phyloP scores from a whole-genome alignment of 495 filamentous ascomycete species.

The Melanomma pulvis-pyrius region DNA sequence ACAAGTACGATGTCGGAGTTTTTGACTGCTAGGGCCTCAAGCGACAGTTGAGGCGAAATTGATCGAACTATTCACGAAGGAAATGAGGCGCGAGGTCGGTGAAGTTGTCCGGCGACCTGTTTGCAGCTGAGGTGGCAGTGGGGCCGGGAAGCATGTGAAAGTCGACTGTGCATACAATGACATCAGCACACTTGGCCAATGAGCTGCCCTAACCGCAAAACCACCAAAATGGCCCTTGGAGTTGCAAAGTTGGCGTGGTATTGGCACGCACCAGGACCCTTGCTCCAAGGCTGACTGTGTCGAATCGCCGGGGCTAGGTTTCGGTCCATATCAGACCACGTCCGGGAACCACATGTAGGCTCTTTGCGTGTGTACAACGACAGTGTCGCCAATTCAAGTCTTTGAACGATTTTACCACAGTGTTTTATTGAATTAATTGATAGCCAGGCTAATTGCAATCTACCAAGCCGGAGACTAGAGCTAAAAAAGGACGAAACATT shows the following conservation, averaged over 20 bases:
- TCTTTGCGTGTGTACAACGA: no score
- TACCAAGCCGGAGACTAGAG: neutral
- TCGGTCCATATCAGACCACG: neutral
- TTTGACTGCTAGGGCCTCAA: neutral
- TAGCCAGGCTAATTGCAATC: neutral
- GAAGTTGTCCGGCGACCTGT: neutral
- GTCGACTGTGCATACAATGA: slow-evolving; percentile 10
- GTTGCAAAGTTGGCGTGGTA: neutral
- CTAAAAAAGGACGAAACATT: neutral
- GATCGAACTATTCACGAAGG: neutral
- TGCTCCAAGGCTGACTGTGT: neutral
- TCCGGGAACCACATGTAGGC: no score
- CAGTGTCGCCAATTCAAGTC: no score
- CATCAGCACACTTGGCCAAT: slow-evolving; percentile 8
- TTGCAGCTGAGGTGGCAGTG: slow-evolving; percentile 19
- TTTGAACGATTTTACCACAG: no score
- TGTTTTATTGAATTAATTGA: neutral
- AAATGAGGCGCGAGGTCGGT: neutral
- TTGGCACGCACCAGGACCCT: neutral
- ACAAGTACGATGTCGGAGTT: neutral
- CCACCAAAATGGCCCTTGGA: no score
- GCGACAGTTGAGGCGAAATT: neutral
- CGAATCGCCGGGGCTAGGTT: neutral
- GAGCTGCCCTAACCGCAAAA: neutral
- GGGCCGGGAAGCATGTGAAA: slow-evolving; percentile 25